Evolutionary conservation across 768 basidiomycete genomes (phyloP).

Genomic region (Auricularia auricula-judae): DNA sequence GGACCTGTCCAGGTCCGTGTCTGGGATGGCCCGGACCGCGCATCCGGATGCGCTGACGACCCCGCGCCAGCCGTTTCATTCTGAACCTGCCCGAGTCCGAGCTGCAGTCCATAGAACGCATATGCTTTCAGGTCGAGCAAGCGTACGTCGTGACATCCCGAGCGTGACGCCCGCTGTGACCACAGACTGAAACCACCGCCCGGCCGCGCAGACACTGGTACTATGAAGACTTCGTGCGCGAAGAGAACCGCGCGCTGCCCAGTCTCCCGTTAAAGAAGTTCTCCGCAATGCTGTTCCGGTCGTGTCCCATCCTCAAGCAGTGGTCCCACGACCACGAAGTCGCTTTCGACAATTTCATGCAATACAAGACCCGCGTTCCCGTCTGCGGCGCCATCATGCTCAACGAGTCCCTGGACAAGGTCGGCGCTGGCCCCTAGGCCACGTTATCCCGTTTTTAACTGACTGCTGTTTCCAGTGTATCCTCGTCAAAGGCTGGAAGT

Average conservation of each 20-base stretch:
- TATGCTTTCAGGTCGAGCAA: constrained; percentile 99
- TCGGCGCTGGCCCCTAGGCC: constrained; percentile 20
- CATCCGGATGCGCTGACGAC: constrained; percentile 9
- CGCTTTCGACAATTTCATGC: constrained; percentile 83
- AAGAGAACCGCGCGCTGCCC: constrained; percentile 78
- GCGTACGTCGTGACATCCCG: constrained; percentile 43
- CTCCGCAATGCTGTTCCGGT: constrained; percentile 80
- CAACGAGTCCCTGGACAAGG: constrained; percentile 88
- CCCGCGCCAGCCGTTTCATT: constrained; percentile 68
- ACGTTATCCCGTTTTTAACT: too few relatives aligned
- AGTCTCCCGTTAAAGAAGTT: constrained; percentile 86
- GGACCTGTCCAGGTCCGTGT: constrained; percentile 69
- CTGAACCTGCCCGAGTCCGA: constrained; percentile 93
- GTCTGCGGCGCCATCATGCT: constrained; percentile 97
- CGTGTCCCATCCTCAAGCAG: constrained; percentile 71
- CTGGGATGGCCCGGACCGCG: constrained; percentile 2
- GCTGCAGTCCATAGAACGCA: constrained; percentile 78
- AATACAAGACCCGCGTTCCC: constrained; percentile 92
- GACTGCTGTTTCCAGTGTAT: constrained; percentile 49
- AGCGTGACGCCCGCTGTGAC: not conserved
- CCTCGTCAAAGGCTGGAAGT: constrained; percentile 98
- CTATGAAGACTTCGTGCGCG: constrained; percentile 97
- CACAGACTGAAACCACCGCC: too few relatives aligned
- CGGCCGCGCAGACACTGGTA: constrained; percentile 79
- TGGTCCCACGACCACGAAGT: constrained; percentile 80